Evolutionary conservation across 352 stramenopile species (phyloP), one percentile per base, ranked within the genome.

Genomic region (Phytophthora tentaculata): DNA sequence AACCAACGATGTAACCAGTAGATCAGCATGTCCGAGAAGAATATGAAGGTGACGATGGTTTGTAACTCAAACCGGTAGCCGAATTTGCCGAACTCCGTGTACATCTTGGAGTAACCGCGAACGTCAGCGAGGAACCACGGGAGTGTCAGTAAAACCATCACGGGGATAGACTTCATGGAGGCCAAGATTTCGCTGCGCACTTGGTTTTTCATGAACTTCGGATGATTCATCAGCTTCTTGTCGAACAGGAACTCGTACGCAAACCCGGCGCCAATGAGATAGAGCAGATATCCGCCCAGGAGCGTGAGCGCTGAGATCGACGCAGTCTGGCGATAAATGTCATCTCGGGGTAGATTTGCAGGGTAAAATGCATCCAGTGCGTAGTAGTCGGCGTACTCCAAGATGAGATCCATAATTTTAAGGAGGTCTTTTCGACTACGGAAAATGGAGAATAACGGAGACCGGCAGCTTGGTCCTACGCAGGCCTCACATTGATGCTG

Each of bases 1-100:
- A 93, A 76, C 71, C 67, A 79, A 37, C 85, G 83, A 61, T 93
- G 85, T 64, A 93, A 83, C 85, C 85, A 93, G 77, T 93, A 93
- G 71, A 93, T 89, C 54, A 91, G 62, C 78, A 87, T 87, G 52
- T 93, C 85, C 54, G 86, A 90, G 74, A 90, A 93, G 19, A 89
- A 60, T 45, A 93, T 48, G 52, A 90, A 91, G 52, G 68, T 80
- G 22, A 83, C 60, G 44, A 91, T 48, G 23, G 71, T 88, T 59
- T 81, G 69, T 8, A 63, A 56, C 19, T 76, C 70, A 69, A 89
- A 91, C 37, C 41, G 22, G 49, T 77, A 77, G 19, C 70, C 72
- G 61, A 76, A 72, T 49, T 88, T 80, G 29, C 65, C 57, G 26
- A 89, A 67, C 23, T 73, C 41, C 20, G 51, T 47, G 67, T 91